Evolutionary conservation across 2,329 filamentous ascomycete genomes (phyloP).

Genomic region (Penicillium decumbens): DNA sequence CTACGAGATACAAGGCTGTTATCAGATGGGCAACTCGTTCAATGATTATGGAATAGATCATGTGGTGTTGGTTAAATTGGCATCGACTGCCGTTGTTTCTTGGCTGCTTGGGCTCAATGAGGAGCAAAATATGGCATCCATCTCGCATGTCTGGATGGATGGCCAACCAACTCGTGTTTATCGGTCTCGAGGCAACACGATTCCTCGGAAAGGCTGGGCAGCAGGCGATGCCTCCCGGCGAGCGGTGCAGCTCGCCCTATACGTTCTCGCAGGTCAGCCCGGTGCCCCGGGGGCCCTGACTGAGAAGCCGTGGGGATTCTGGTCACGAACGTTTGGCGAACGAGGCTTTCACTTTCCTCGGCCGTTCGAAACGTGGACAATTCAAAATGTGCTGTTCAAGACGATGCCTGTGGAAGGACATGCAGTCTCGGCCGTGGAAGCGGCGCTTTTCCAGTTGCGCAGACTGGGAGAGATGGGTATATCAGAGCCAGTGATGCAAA

Average conservation of each 20-base stretch:
- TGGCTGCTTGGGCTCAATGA: slow-evolving; percentile 37
- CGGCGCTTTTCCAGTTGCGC: slow-evolving; percentile 19
- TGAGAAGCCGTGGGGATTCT: slow-evolving; percentile 36
- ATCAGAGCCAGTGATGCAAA: slow-evolving; percentile 13
- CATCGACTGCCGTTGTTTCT: slow-evolving; percentile 37
- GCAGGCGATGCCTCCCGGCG: slow-evolving; percentile 41
- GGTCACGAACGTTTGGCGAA: slow-evolving; percentile 21
- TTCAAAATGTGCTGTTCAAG: slow-evolving; percentile 26
- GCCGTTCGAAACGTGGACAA: slow-evolving; percentile 20
- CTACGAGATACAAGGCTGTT: slow-evolving; percentile 43
- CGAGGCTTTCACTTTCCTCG: slow-evolving; percentile 16
- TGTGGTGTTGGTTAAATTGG: slow-evolving; percentile 41
- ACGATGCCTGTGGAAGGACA: slow-evolving; percentile 34
- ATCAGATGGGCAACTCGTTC: slow-evolving; percentile 37
- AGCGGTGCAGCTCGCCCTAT: slow-evolving; percentile 37
- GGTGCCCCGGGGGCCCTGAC: slow-evolving; percentile 31
- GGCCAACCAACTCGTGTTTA: slow-evolving; percentile 36
- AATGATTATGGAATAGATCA: slow-evolving; percentile 43
- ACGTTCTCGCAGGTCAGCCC: slow-evolving; percentile 27
- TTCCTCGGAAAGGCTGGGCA: slow-evolving; percentile 43
- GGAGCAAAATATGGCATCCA: slow-evolving; percentile 31
- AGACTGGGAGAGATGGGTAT: slow-evolving; percentile 12
- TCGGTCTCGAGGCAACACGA: slow-evolving; percentile 33
- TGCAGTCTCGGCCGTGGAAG: slow-evolving; percentile 33
- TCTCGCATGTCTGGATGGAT: slow-evolving; percentile 43